Percentiles rank a stretch among this genome's conserved stretches.
Evolutionary conservation across 441 rosid species (phyloP).

Genomic region (Bocquillonia castaneifolia): DNA sequence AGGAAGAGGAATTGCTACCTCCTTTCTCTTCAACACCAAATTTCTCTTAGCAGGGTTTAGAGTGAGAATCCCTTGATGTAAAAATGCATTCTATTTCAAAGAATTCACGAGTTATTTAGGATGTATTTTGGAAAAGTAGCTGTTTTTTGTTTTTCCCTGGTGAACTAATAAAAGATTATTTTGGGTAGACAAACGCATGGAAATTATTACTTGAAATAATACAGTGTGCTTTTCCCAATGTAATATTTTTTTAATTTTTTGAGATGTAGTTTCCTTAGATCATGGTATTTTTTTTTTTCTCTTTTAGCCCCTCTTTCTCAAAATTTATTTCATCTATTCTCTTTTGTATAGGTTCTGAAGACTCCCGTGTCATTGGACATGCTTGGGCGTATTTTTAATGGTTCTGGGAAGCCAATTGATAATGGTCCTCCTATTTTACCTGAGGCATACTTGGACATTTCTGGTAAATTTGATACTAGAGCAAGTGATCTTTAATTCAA

Average conservation of each 20-base stretch:
- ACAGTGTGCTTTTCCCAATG: not conserved
- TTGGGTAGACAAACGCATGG: not conserved
- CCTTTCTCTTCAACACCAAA: not conserved
- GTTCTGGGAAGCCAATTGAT: slow-evolving; percentile 98
- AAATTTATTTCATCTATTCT: slow-evolving; percentile 6
- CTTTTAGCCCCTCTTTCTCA: not conserved
- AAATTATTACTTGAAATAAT: not conserved
- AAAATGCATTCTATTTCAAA: too few relatives aligned
- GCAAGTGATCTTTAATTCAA: not conserved
- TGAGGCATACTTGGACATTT: slow-evolving; percentile 94
- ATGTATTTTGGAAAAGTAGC: too few relatives aligned
- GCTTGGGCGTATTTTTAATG: slow-evolving; percentile 99
- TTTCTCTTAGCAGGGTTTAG: not conserved
- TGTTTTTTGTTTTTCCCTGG: not conserved
- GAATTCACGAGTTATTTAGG: too few relatives aligned
- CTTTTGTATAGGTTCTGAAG: slow-evolving; percentile 64
- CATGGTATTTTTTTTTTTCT: not conserved
- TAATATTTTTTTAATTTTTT: not conserved
- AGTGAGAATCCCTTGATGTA: not conserved
- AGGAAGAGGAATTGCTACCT: not conserved
- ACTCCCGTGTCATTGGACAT: slow-evolving; percentile 95
- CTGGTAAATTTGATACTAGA: slow-evolving; percentile 45
- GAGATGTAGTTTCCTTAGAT: not conserved
- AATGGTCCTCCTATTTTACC: slow-evolving; percentile 98
- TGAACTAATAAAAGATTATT: not conserved